These are phyloP conservation scores for Dictyostelium purpureum DNA, from an alignment of 78 protist species.

Conservation along the genomic window DNA sequence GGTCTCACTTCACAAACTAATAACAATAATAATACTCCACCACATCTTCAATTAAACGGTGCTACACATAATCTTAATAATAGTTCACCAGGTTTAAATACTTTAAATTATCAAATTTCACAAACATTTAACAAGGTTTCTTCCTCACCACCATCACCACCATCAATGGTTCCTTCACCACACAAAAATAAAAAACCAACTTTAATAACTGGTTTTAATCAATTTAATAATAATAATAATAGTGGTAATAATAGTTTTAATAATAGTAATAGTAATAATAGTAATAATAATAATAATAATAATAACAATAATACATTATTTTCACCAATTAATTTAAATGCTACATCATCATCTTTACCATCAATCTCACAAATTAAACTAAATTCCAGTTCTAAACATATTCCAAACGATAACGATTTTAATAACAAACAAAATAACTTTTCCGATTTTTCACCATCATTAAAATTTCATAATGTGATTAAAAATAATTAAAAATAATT, in stretches of 20 bases:
- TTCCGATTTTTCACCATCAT: neutral
- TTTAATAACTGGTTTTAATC: neutral
- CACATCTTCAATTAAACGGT: neutral
- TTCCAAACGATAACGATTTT: constrained; percentile 12
- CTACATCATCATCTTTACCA: constrained; percentile 10
- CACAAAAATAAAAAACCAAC: too few relatives aligned
- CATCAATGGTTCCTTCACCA: neutral
- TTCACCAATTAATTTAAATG: neutral
- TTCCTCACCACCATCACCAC: neutral
- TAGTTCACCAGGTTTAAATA: neutral
- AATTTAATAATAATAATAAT: neutral
- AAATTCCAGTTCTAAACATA: constrained; percentile 43
- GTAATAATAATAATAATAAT: too few relatives aligned
- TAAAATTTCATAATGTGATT: too few relatives aligned
- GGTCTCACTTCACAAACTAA: neutral
- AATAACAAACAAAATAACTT: neutral
- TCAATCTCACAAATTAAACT: constrained; percentile 28
- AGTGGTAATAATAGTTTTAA: neutral
- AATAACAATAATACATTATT: neutral
- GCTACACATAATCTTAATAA: neutral
- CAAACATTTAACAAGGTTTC: neutral
- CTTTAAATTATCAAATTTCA: neutral
- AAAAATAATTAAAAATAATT: too few relatives aligned
- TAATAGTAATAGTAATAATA: neutral
- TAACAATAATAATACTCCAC: neutral